Base-by-base conservation (phyloP, 352 stramenopile genomes). In the Lagenidium giganteum region DNA sequence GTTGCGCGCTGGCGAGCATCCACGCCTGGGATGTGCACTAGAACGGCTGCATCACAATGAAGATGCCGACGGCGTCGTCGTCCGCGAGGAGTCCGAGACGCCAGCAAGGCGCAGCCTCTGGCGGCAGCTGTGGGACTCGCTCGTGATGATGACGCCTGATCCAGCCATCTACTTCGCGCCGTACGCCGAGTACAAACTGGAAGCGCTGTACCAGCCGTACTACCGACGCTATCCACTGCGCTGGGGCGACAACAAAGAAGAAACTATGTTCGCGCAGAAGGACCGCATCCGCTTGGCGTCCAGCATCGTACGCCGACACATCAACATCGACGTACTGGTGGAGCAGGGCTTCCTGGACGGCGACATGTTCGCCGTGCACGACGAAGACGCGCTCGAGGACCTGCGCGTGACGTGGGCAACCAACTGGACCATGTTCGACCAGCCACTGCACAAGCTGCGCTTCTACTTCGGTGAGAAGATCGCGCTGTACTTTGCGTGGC, bases 401-500 rank as follows among this genome's bases (percentile, higher is more conserved):
- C 52, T 95, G n/a, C 71, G 72, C 1, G 55, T 54, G 13, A 53
- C 58, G 28, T 95, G 83, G 78, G 77, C 85, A 4, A 43, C 81
- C 16, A 64, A 70, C 36, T 89, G 67, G 74, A 49, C 43, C 14
- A 72, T 87, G 61, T 22, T 84, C 13, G 64, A 67, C 33, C 82
- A 94, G 43, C 82, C 83, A 14, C 47, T 95, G 14, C 70, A 87
- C 58, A 74, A 83, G 25, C 83, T 96, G 32, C 72, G 74, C 4
- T 82, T 69, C 33, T 96, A 96, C 54, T 95, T 93, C 65, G 85
- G 85, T 42, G 82, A 95, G 45, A 83, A 85, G 41, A 75, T 93
- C 17, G 84, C 76, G n/a, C 75, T 95, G 21, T 96, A 96, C 48
- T 96, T 96, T 55, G 83, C 80, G 8, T 95, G 80, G 68, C 65